Base-by-base conservation (phyloP, 164 flowering plant genomes). In the Aristolochia fimbriata region DNA sequence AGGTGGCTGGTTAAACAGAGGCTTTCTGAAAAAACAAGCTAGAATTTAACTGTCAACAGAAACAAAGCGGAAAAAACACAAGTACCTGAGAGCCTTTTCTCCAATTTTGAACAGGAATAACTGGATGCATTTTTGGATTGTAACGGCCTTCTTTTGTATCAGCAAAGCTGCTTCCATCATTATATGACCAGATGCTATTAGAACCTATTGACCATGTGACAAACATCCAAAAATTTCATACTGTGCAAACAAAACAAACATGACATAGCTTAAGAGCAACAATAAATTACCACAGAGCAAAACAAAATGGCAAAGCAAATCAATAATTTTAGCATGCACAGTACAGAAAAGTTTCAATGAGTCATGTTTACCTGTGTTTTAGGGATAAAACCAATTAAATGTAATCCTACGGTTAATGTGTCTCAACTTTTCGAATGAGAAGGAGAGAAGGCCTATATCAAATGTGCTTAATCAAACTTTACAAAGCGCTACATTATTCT, bases 1-100 rank as follows among this genome's bases (percentile, higher is more conserved):
- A 56, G 52, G 19, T 25, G 16, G 31, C 22, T 3, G 21, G 24
- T 20, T 52, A 52, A 52, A 31, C 27, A 22, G 56, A 22, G 15
- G 14, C 0, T 52, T 27, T 11, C n/a, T 6, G 43, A 37, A 37
- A 3, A 37, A 37, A 10, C 43, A 37, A 3, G 43, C 43, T 0
- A 10, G 43, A 37, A 37, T 37, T 37, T 37, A 37, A 8, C 6
- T 47, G 16, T 5, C 21, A 31, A 6, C 13, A 63, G 47, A 27
- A 27, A 56, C 16, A 16, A 55, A 27, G 27, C 15, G 10, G 9
- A 20, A 27, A 1, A 4, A 30, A 56, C 31, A 31, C 31, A 15
- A 17, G 24, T 37, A 93, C 99, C 96, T 93, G 99, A 72, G 99
- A 93, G 58, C 99, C 99, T 80, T 93, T 93, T 70, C 99, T 87